Evolutionary conservation across 306 rosid genomes (phyloP).

Genomic region (Vigna mungo): DNA sequence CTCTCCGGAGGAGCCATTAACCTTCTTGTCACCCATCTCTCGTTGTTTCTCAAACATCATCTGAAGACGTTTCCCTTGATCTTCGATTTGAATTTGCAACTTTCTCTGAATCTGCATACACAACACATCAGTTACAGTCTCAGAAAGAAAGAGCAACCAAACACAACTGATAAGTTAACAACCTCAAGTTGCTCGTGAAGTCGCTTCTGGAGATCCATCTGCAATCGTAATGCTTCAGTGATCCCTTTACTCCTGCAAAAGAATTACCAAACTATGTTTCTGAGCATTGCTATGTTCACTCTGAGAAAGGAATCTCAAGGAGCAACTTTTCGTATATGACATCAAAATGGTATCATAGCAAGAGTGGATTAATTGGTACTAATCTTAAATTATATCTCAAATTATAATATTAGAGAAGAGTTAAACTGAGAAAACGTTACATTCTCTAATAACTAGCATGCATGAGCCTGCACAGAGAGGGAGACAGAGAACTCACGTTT

Average conservation of each 20-base stretch:
- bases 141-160: conserved; percentile 21
- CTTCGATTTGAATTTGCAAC: conserved; percentile 86
- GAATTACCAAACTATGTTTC: conserved; percentile 27
- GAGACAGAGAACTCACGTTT: conserved; percentile 60
- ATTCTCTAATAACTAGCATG: background rate
- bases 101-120: conserved; percentile 81
- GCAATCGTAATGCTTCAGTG: conserved; percentile 90
- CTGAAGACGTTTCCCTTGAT: conserved; percentile 81
- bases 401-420: conserved; percentile 5
- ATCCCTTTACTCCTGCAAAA: conserved; percentile 78
- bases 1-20: conserved; percentile 52
- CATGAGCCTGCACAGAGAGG: background rate
- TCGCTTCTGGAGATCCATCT: conserved; percentile 97
- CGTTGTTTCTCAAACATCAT: conserved; percentile 86
- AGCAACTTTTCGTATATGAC: background rate
- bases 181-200: conserved; percentile 99
- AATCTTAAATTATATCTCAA: conserved; percentile 6
- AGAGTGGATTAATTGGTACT: background rate
- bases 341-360: conserved; percentile 13
- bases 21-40: conserved; percentile 62
- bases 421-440: conserved; percentile 14
- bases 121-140: conserved; percentile 32
- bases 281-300: conserved; percentile 20
- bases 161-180: conserved; percentile 29
- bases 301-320: conserved; percentile 9